A percentile compares a stretch with the other conserved stretches of the same genome.
Conservation (phyloP, 2,329 filamentous ascomycete species). For the Aspergillus quadrilineatus region DNA sequence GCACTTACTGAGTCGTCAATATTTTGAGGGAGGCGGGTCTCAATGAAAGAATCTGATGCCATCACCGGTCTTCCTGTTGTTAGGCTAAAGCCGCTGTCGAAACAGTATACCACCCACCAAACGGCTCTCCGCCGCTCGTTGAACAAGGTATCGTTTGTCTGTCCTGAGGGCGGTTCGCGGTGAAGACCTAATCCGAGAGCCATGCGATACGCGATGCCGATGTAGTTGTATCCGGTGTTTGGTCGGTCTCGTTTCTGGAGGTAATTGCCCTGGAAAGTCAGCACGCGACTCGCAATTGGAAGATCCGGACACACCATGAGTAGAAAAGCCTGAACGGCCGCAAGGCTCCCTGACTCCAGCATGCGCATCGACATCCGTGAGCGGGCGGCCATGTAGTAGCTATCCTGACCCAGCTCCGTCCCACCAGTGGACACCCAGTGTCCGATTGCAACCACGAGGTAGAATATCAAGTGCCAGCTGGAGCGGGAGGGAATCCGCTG, state of each 20-base stretch:
- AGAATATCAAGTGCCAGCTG: conserved; percentile 26
- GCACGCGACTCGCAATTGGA: too few relatives aligned
- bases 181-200: conserved; percentile 53
- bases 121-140: conserved; percentile 22
- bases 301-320: conserved; percentile 27
- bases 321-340: conserved; percentile 33
- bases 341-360: conserved; percentile 32
- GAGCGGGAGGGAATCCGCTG: conserved; percentile 15
- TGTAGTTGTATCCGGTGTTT: conserved; percentile 54
- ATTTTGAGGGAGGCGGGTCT: conserved; percentile 22
- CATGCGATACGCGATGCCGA: conserved; percentile 53
- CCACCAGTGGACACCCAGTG: conserved; percentile 19
- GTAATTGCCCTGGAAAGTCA: conserved; percentile 43
- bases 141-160: conserved; percentile 9
- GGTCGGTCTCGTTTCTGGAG: conserved; percentile 53
- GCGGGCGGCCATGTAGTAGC: conserved; percentile 22
- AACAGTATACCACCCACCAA: conserved; percentile 31
- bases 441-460: conserved; percentile 28
- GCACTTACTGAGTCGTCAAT: conserved; percentile 21
- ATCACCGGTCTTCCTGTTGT: conserved; percentile 30
- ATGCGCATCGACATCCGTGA: conserved; percentile 27
- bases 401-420: conserved; percentile 10
- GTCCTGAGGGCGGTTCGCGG: conserved; percentile 34
- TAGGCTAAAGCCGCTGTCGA: conserved; percentile 32
- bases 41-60: conserved; percentile 36